Evolutionary conservation across 208 protist genomes (phyloP), one percentile per base, ranked within the genome.

Genomic region (Crithidia fasciculata): DNA sequence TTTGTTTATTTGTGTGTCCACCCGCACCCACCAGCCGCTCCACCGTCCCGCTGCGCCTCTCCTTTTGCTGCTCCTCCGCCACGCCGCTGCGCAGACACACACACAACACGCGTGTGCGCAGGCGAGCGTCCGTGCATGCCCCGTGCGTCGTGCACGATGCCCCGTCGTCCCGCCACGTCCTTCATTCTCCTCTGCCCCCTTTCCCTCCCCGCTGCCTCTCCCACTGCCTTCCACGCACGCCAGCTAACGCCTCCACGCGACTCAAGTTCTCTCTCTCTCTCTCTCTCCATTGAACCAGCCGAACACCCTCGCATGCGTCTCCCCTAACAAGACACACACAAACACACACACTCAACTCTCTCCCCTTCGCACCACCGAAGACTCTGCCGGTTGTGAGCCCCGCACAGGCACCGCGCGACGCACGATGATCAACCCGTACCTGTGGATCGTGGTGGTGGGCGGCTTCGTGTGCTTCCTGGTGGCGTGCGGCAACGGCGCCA

Each of bases 361-460:
- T 37, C 39, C 18, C 36, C 36, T 9, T 18, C 45, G 43, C 28
- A 19, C 28, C 28, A 28, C 28, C 28, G 28, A 28, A 28, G 28
- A 28, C 28, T 28, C 28, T 28, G 28, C 28, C 28, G 28, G 28
- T 28, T n/a, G 28, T 28, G 28, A 28, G 28, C 28, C 28, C 28
- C 28, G 28, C 59, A 37, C 40, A 8, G 10, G 5, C 41, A 15
- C 28, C n/a, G 59, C 12, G 40, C 39, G 12, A 15, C 16, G 54
- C 39, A 52, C 8, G 45, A 90, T 88, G 86, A 52, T 84, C 8
- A 59, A 80, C 72, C 86, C 86, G 39, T 88, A 81, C 56, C 77
- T 94, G 18, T 95, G 88, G 87, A 89, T 95, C 47, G 76, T 87
- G n/a, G 65, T 93, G 57, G 77, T 92, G 18, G 79, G 83, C 53